Conservation (phyloP, 169 alveolate species). For the Besnoitia besnoiti region DNA sequence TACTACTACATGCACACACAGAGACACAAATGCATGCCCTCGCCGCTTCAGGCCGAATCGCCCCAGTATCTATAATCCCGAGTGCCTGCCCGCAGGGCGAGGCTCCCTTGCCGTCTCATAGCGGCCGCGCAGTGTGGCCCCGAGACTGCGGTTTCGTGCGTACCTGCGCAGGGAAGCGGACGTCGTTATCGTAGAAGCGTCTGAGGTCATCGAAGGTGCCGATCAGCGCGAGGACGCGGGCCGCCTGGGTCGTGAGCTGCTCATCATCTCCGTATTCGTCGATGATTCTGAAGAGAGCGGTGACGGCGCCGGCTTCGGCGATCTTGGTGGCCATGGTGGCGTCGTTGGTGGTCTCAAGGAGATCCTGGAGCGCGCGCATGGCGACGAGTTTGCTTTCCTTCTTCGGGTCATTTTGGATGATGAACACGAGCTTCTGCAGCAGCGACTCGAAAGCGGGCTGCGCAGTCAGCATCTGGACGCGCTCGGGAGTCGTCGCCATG, state of each 20-base stretch:
- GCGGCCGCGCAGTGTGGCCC: no score
- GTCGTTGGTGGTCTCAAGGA: slow-evolving; percentile 71
- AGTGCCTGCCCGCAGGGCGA: no score
- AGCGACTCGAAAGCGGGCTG: slow-evolving; percentile 82
- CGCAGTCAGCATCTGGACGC: slow-evolving; percentile 81
- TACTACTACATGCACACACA: no score
- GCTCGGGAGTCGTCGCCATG: slow-evolving; percentile 86
- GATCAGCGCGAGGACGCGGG: slow-evolving; percentile 59
- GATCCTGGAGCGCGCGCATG: slow-evolving; percentile 76
- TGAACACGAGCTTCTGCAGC: slow-evolving; percentile 76
- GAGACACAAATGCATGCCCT: no score
- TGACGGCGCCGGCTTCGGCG: slow-evolving; percentile 67
- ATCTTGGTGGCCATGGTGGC: slow-evolving; percentile 62
- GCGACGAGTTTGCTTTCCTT: slow-evolving; percentile 73
- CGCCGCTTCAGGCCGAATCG: no score
- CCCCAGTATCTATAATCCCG: no score
- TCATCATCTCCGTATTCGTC: slow-evolving; percentile 68
- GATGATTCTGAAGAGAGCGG: slow-evolving; percentile 56
- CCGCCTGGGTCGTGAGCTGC: slow-evolving; percentile 58
- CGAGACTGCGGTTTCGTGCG: not conserved
- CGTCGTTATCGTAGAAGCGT: slow-evolving; percentile 67
- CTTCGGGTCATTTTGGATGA: slow-evolving; percentile 78
- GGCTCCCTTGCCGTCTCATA: no score
- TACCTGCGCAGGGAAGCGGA: slow-evolving; percentile 57
- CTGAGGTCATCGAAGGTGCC: slow-evolving; percentile 64